Evolutionary conservation across 352 stramenopile species (phyloP).

Genomic region (Globisporangium rhizosaccharum): DNA sequence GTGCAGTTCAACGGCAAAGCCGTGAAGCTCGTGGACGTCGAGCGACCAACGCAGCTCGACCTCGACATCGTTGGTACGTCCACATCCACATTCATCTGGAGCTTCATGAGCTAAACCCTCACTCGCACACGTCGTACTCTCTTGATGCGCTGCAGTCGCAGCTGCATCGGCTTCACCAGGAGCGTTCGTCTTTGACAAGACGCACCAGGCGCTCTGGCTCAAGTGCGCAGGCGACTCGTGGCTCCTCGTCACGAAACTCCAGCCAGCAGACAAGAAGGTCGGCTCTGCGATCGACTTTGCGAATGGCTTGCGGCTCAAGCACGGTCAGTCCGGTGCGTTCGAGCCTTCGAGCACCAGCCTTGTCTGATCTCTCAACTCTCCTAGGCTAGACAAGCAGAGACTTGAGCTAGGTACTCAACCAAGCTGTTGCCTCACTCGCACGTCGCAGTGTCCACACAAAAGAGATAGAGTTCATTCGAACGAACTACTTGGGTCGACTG

Average conservation of each 20-base stretch:
- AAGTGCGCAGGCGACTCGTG: slow-evolving; percentile 48
- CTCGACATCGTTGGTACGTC: slow-evolving; percentile 14
- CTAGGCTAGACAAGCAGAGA: too few relatives aligned
- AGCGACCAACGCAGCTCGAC: slow-evolving; percentile 37
- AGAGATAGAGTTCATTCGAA: too few relatives aligned
- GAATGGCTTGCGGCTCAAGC: slow-evolving; percentile 75
- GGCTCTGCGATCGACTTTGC: slow-evolving; percentile 67
- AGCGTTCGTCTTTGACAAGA: slow-evolving; percentile 76
- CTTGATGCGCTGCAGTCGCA: background rate
- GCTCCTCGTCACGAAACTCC: slow-evolving; percentile 66
- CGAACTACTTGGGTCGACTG: too few relatives aligned
- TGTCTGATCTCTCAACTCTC: too few relatives aligned
- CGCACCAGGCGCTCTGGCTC: slow-evolving; percentile 61
- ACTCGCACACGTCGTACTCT: background rate
- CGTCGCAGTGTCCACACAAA: too few relatives aligned
- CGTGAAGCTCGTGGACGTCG: slow-evolving; percentile 67
- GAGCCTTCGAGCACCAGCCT: slow-evolving; percentile 1
- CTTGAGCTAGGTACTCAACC: too few relatives aligned
- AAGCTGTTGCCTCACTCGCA: too few relatives aligned
- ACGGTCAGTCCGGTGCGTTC: slow-evolving; percentile 44
- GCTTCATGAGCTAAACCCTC: background rate
- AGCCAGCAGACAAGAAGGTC: slow-evolving; percentile 61
- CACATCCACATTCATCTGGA: background rate
- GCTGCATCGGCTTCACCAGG: slow-evolving; percentile 14
- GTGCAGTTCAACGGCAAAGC: slow-evolving; percentile 58